Percentiles rank a stretch among this genome's conserved stretches.
Conservation (phyloP, 1,284 basidiomycete species). For the Pseudozyma flocculosa region DNA sequence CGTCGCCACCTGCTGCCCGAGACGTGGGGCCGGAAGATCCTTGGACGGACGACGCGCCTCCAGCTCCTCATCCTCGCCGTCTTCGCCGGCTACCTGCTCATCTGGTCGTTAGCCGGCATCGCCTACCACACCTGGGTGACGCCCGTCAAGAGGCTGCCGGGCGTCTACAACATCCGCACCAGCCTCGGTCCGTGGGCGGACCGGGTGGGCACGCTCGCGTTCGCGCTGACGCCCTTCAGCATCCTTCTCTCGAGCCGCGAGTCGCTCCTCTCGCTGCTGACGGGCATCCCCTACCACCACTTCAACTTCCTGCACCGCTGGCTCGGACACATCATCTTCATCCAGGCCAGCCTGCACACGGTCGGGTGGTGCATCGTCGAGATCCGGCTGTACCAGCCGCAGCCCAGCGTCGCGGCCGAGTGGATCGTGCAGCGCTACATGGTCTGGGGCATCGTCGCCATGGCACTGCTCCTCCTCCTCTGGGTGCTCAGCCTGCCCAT, state of each 20-base stretch:
- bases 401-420: conserved; percentile 3
- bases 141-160: conserved; percentile 14
- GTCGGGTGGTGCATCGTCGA: conserved; percentile 25
- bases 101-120: conserved; percentile 16
- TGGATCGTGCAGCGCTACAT: conserved; percentile 17
- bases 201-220: conserved; percentile 18
- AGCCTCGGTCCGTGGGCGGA: conserved; percentile 18
- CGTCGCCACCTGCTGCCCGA: conserved; percentile 7
- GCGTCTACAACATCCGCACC: conserved; percentile 15
- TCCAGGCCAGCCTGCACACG: conserved; percentile 13
- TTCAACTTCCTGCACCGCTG: conserved; percentile 34
- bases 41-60: conserved; percentile 12
- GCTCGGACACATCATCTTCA: conserved; percentile 25
- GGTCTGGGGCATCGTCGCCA: conserved; percentile 18
- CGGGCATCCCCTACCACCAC: conserved; percentile 25
- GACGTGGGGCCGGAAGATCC: background rate
- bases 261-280: conserved; percentile 12
- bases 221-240: conserved; percentile 15
- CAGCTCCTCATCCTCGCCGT: conserved; percentile 14
- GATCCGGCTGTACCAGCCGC: conserved; percentile 20
- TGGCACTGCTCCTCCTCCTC: conserved; percentile 11
- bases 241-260: conserved; percentile 17
- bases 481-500: conserved; percentile 9
- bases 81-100: conserved; percentile 9
- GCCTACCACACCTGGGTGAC: conserved; percentile 12